Evolutionary conservation across 345 rosid species (phyloP), one percentile per base, ranked within the genome.

Genomic region (Syzygium oleosum): DNA sequence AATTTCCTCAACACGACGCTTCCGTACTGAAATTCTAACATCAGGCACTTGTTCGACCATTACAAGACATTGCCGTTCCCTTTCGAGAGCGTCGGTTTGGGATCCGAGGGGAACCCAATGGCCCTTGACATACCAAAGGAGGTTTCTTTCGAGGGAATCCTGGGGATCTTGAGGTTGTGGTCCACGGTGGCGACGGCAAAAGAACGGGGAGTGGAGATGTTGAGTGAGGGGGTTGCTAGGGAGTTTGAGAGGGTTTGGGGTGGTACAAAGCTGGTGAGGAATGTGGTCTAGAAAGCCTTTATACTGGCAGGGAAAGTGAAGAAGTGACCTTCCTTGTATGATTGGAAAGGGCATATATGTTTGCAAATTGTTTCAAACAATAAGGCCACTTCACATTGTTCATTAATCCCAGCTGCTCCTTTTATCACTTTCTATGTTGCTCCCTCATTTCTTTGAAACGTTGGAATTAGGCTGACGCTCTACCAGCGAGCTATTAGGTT

Each of bases 171-270:
- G 63, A 88, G 89, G 29, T 93, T 97, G 14, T 92, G 91, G 93
- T 93, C 97, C 1, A 92, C 91, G 1, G 90, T 93, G 54, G 88
- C 68, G 21, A 91, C 90, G 5, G 97, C 96, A 1, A 93, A 90
- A 86, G 93, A 90, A 2, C 84, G 91, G 88, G 96, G 96, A 8
- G 93, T 96, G 12, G 97, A 95, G 51, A 89, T 94, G 91, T 85
- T 96, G 88, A 43, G 93, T 7, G 94, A 92, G 16, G 86, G 52
- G 51, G 91, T 90, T 21, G 91, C 93, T 10, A 92, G 86, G 85
- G 95, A 93, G 84, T 86, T 94, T 21, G 91, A 92, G 91, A 85
- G 13, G 84, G 97, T 95, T 59, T 95, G 97, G 96, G 95, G 96
- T 27, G 94, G 96, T 9, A 15, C 90, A 13, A 34, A 84, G 34